phyloP scores from a whole-genome alignment of 495 filamentous ascomycete genomes.

The Neurospora hispaniola region DNA sequence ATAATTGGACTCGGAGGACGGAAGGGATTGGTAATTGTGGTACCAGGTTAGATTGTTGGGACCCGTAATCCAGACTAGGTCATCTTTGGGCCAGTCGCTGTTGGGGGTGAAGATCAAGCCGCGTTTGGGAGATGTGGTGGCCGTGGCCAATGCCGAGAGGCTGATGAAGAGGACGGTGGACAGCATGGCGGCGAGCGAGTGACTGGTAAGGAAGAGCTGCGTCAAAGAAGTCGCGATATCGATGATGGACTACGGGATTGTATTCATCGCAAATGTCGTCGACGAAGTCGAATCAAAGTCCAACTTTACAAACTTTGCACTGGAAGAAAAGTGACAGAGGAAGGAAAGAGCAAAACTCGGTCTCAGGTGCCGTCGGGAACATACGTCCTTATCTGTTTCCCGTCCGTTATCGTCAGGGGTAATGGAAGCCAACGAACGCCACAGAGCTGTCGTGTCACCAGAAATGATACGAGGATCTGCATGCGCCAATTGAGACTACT shows the following conservation, averaged over 20 bases:
- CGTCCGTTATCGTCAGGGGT: neutral
- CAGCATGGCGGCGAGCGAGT: neutral
- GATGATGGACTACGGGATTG: neutral
- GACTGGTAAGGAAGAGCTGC: neutral
- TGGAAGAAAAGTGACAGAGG: too few species aligned
- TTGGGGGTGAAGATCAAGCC: slow-evolving; percentile 48
- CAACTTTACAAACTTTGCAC: too few species aligned
- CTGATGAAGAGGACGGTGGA: neutral
- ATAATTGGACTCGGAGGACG: slow-evolving; percentile 27
- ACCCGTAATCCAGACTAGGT: slow-evolving; percentile 36
- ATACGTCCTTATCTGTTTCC: neutral
- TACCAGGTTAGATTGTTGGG: slow-evolving; percentile 53
- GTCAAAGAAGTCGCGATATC: neutral
- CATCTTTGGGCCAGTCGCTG: slow-evolving; percentile 34
- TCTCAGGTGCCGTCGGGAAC: neutral
- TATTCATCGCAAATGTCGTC: neutral
- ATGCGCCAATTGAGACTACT: neutral
- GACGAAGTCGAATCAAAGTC: neutral
- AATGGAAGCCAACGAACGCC: neutral
- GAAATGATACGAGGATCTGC: neutral
- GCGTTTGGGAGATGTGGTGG: slow-evolving; percentile 35
- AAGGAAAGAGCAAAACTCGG: neutral
- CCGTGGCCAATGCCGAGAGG: neutral
- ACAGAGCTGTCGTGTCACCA: neutral
- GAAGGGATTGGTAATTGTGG: slow-evolving; percentile 49